Percentiles rank a stretch among this genome's conserved stretches.
phyloP scores from a whole-genome alignment of 2,329 filamentous ascomycete species.

The Tolypocladium album region DNA sequence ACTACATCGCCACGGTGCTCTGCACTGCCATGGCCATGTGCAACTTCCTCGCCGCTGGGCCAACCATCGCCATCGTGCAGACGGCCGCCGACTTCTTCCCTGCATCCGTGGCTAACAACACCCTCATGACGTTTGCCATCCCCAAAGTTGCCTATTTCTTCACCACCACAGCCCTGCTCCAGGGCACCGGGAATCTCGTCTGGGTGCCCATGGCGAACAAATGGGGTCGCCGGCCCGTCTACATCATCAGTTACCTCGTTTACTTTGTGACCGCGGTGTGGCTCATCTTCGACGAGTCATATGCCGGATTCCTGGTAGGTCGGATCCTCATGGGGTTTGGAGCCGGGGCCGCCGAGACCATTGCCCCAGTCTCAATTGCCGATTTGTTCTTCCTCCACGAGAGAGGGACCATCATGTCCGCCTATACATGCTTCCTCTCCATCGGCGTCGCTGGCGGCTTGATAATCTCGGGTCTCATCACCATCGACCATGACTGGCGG shows the following conservation, averaged over 20 bases:
- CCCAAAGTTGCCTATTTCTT: constrained; percentile 40
- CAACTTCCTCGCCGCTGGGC: constrained; percentile 46
- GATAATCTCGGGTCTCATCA: constrained; percentile 35
- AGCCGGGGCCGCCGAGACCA: constrained; percentile 40
- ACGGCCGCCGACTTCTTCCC: constrained; percentile 37
- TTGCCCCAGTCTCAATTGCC: constrained; percentile 39
- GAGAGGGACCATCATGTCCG: constrained; percentile 38
- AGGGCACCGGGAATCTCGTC: constrained; percentile 34
- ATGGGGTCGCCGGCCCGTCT: constrained; percentile 31
- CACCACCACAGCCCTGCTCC: constrained; percentile 36
- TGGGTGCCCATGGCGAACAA: constrained; percentile 36
- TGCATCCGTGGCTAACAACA: constrained; percentile 13
- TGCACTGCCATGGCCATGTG: constrained; percentile 43
- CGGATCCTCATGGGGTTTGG: constrained; percentile 42
- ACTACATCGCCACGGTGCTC: constrained; percentile 37
- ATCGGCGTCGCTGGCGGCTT: constrained; percentile 31
- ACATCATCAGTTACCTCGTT: constrained; percentile 30
- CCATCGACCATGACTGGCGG: constrained; percentile 35
- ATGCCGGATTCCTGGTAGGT: constrained; percentile 29
- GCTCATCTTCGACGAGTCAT: constrained; percentile 30
- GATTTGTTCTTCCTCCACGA: constrained; percentile 49
- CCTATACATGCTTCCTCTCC: constrained; percentile 29
- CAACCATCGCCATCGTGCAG: constrained; percentile 37
- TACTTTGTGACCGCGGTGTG: constrained; percentile 31
- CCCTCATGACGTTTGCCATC: constrained; percentile 21